Conservation (phyloP, 2,329 filamentous ascomycete species). For the Elsinoe arachidis region DNA sequence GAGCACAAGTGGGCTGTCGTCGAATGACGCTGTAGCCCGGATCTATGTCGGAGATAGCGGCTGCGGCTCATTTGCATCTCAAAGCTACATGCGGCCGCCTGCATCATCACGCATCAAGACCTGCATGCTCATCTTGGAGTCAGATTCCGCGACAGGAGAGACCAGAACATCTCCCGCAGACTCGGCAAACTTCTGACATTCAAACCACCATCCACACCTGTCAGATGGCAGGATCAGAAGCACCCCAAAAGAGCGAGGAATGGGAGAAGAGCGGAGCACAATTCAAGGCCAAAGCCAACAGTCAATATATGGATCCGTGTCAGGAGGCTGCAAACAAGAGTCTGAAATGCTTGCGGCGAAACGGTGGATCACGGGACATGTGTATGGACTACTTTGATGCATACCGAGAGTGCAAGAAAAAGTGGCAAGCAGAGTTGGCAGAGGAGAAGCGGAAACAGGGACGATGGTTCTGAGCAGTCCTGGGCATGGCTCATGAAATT, state of each 20-base stretch:
- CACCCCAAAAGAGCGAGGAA: conserved; percentile 16
- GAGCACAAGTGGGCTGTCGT: background rate
- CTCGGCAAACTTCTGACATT: no score
- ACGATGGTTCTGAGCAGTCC: conserved; percentile 23
- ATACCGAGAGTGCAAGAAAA: conserved; percentile 89
- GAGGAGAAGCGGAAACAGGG: conserved; percentile 35
- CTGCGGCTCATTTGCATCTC: background rate
- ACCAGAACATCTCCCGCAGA: no score
- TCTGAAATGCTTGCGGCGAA: conserved; percentile 79
- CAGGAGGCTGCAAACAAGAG: conserved; percentile 83
- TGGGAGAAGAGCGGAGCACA: conserved; percentile 30
- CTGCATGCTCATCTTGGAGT: background rate
- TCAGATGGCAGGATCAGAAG: background rate
- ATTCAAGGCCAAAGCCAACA: conserved; percentile 59
- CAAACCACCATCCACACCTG: no score
- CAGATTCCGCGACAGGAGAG: no score
- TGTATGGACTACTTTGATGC: conserved; percentile 94
- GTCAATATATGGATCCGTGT: conserved; percentile 90
- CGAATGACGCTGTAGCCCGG: background rate
- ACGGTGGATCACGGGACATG: conserved; percentile 78
- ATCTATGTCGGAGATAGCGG: conserved; percentile 6
- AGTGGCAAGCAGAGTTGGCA: conserved; percentile 61
- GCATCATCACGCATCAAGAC: background rate
- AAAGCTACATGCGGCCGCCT: background rate
- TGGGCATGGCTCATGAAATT: background rate